phyloP scores from a whole-genome alignment of 2,329 filamentous ascomycete genomes.

The Aureobasidium pullulans region DNA sequence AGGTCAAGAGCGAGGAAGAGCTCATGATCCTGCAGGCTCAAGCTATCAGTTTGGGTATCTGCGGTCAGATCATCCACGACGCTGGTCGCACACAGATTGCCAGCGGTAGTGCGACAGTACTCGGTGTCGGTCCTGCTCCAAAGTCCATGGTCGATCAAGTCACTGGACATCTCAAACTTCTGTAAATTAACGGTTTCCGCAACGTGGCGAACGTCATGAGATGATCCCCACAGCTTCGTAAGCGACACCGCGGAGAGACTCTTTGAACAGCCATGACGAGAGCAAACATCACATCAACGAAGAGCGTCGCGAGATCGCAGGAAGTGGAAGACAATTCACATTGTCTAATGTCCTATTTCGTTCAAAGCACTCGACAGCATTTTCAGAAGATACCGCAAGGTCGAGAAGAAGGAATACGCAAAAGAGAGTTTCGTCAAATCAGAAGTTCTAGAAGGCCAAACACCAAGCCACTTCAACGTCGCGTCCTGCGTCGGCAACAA shows the following conservation, averaged over 20 bases:
- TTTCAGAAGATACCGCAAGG: too few relatives aligned
- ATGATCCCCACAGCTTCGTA: neutral
- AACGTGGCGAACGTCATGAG: neutral
- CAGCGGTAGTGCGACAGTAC: constrained; percentile 81
- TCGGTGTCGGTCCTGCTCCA: constrained; percentile 68
- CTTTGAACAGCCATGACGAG: neutral
- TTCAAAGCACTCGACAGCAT: too few relatives aligned
- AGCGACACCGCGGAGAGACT: neutral
- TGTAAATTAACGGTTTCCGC: constrained; percentile 39
- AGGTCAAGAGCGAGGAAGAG: constrained; percentile 78
- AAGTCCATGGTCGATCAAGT: constrained; percentile 81
- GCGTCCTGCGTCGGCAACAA: neutral
- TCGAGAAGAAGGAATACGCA: too few relatives aligned
- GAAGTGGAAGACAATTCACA: too few relatives aligned
- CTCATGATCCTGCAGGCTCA: constrained; percentile 68
- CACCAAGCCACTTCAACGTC: neutral
- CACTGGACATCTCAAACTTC: constrained; percentile 74
- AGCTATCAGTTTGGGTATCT: constrained; percentile 75
- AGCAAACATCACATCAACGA: neutral
- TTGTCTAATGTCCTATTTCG: too few relatives aligned
- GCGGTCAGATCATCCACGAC: constrained; percentile 84
- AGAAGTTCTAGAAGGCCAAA: neutral
- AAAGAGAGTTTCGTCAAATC: too few relatives aligned
- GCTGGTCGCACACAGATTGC: constrained; percentile 97
- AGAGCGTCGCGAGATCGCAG: neutral